Base-by-base conservation (phyloP, 139 green algal genomes). In the Spirogloea muscicola region DNA sequence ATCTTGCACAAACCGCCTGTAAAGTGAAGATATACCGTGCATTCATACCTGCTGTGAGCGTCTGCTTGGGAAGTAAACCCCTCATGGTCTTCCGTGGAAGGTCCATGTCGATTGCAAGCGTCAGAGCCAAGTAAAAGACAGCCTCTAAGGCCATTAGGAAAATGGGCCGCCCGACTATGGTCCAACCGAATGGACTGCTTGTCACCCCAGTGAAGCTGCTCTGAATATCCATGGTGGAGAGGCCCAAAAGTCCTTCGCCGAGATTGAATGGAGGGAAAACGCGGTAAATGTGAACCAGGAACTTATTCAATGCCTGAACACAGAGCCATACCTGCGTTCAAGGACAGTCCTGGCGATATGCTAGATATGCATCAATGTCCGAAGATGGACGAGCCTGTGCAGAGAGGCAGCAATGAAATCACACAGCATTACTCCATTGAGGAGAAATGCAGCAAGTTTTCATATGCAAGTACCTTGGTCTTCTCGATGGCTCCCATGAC, bases 241-340 rank as follows among this genome's bases (percentile, higher is more conserved):
- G 49, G 52, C 58, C 40, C 31, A 86, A 82, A 29, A 87, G 64
- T 16, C 74, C 83, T 59, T 86, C 74, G 38, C 83, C 83, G 58
- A 87, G 69, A 48, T 84, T 83, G 79, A 87, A 87, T 16, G 79
- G 68, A 18, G 83, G 83, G 40, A 79, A 29, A 29, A 85, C 40
- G n/a, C 83, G 79, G 37, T 73, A 83, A 31, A 84, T 82, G 51
- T 83, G 83, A 49, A 87, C 74, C 9, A 85, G 74, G 49, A 82
- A 55, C 6, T 34, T 29, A 36, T 87, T 84, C 13, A 75, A 42
- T 0, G 31, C 72, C 77, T 73, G 60, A 0, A 55, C 21, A 21
- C 21, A 55, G 46, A 55, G 46, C n/a, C n/a, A 55, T n/a, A 55
- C 21, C 46, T 21, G n/a, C n/a, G 21, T 55, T n/a, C n/a, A n/a